These are phyloP conservation scores for Gracilaria caudata DNA, from an alignment of 23 red algal genomes.

Conservation along the genomic window DNA sequence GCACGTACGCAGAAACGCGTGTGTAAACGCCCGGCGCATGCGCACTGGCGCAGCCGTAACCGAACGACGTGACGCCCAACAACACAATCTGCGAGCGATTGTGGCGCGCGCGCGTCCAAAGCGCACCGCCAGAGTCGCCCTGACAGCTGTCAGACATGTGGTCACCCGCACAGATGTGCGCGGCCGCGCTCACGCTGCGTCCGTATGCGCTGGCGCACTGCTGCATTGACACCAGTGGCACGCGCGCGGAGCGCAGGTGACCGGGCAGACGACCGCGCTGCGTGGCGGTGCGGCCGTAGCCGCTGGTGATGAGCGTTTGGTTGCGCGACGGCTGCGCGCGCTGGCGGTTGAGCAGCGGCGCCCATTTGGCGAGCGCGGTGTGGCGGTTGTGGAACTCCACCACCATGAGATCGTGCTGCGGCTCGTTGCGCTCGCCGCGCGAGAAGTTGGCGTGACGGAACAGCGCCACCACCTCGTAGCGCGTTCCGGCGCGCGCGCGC, in stretches of 20 bases:
- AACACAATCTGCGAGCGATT: constrained; percentile 23
- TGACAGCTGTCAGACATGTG: constrained; percentile 62
- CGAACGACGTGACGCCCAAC: constrained; percentile 64
- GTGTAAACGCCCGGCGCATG: constrained; percentile 68
- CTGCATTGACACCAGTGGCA: constrained; percentile 26
- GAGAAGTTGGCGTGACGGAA: constrained; percentile 37
- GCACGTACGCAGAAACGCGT: constrained; percentile 40
- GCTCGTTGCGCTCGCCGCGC: constrained; percentile 20
- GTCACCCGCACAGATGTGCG: constrained; percentile 43
- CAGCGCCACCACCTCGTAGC: constrained; percentile 20
- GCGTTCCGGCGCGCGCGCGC: background rate
- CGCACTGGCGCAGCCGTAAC: constrained; percentile 55
- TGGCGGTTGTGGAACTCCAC: constrained; percentile 50
- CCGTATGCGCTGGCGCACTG: constrained; percentile 25
- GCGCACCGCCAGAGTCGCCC: constrained; percentile 65
- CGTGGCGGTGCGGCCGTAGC: constrained; percentile 38
- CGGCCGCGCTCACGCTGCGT: background rate
- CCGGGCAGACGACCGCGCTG: constrained; percentile 27
- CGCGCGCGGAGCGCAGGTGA: constrained; percentile 26
- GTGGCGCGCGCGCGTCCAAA: constrained; percentile 22
- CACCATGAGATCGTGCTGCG: constrained; percentile 50
- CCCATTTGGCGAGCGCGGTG: constrained; percentile 6
- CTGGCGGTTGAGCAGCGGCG: constrained; percentile 28
- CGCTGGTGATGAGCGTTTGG: constrained; percentile 10
- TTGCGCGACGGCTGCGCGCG: background rate